phyloP scores from a whole-genome alignment of 140 eudicot species.

The Senecio squalidus region DNA sequence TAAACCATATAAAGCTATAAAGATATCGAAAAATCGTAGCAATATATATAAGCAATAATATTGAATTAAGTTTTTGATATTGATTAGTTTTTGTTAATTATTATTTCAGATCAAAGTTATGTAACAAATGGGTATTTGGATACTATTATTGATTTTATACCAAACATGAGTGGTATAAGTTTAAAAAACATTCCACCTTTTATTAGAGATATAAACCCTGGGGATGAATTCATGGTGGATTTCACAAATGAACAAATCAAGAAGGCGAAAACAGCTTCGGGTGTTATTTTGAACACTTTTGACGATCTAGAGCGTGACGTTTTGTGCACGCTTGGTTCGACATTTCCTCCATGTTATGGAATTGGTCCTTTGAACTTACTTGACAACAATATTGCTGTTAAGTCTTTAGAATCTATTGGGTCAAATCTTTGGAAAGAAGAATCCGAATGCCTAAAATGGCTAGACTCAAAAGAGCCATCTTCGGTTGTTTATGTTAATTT shows the following conservation, averaged over 20 bases:
- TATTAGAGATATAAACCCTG: conserved; percentile 26
- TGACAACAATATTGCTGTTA: conserved; percentile 4
- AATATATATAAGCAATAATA: too few relatives aligned
- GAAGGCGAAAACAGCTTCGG: conserved; percentile 31
- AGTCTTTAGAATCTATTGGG: conserved; percentile 10
- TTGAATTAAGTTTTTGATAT: not conserved
- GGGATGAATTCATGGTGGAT: conserved; percentile 28
- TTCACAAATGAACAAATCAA: conserved; percentile 13
- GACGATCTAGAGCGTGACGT: conserved; percentile 28
- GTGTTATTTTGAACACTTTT: conserved; percentile 37
- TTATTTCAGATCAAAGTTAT: conserved; percentile 21
- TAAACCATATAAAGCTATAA: too few relatives aligned
- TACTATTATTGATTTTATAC: conserved; percentile 36
- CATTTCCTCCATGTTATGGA: conserved; percentile 28
- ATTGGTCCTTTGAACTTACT: conserved; percentile 46
- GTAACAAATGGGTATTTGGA: conserved; percentile 36
- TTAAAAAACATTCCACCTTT: conserved; percentile 34
- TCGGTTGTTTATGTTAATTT: conserved; percentile 49
- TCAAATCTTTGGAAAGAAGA: conserved; percentile 48
- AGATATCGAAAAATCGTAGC: too few relatives aligned
- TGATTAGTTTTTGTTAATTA: not conserved
- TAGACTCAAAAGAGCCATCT: conserved; percentile 28
- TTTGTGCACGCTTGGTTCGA: conserved; percentile 17
- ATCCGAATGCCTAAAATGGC: conserved; percentile 39
- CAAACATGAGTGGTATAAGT: conserved; percentile 32